Conservation (phyloP, 2,329 filamentous ascomycete genomes). For the Alternaria triticina region DNA sequence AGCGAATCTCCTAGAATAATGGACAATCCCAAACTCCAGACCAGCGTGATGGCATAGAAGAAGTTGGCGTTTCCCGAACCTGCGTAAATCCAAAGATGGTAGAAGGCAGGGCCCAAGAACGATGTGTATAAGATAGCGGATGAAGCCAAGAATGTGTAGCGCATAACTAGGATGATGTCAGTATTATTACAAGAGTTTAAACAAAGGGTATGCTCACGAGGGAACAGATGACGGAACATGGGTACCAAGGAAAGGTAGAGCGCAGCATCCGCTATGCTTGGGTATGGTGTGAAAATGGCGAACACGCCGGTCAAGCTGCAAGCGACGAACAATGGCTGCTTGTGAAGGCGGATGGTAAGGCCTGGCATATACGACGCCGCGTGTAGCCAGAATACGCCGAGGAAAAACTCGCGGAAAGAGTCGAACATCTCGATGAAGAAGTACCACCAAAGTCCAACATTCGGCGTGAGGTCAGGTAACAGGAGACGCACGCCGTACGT, state of each 20-base stretch:
- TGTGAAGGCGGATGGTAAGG: slow-evolving; percentile 79
- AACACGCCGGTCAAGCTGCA: slow-evolving; percentile 87
- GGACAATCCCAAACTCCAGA: slow-evolving; percentile 91
- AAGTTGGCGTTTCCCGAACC: slow-evolving; percentile 98
- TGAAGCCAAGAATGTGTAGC: slow-evolving; percentile 87
- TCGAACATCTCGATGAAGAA: slow-evolving; percentile 99
- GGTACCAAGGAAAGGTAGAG: slow-evolving; percentile 84
- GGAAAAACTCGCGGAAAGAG: slow-evolving; percentile 94
- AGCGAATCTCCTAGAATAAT: slow-evolving; percentile 86
- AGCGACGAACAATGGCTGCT: slow-evolving; percentile 85
- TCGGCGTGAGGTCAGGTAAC: slow-evolving; percentile 90
- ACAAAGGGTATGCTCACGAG: slow-evolving; percentile 61
- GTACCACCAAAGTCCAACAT: slow-evolving; percentile 98
- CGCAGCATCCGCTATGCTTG: slow-evolving; percentile 87
- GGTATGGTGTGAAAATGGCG: slow-evolving; percentile 96
- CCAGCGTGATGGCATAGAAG: slow-evolving; percentile 98
- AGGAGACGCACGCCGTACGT: slow-evolving; percentile 94
- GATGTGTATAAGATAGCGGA: slow-evolving; percentile 86
- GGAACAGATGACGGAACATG: slow-evolving; percentile 89
- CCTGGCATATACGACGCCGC: slow-evolving; percentile 88
- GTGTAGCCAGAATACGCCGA: slow-evolving; percentile 97
- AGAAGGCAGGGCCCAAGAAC: slow-evolving; percentile 91
- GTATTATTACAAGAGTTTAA: neutral
- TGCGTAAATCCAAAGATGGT: slow-evolving; percentile 97
- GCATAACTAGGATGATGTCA: slow-evolving; percentile 68